These are phyloP conservation scores for sunflower (Helianthus annuus) DNA, from an alignment of 129 eudicot genomes.

Conservation along the genomic window DNA sequence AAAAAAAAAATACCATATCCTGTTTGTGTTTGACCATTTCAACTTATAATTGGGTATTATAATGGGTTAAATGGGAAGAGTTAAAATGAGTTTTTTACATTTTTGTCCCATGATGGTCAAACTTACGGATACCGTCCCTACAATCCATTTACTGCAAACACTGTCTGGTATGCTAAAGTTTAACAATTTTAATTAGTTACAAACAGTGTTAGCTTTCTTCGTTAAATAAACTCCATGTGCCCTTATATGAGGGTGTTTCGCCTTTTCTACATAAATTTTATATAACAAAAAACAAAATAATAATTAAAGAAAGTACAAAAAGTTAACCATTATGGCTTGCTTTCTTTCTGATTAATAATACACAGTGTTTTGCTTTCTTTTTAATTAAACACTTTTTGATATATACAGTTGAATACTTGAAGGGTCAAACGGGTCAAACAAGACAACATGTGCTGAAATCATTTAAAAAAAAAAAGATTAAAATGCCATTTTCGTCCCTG, in stretches of 20 bases:
- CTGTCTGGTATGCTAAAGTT: neutral
- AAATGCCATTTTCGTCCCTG: too few species aligned
- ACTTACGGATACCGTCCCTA: neutral
- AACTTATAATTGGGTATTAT: neutral
- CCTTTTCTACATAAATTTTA: neutral
- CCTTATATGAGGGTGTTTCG: neutral
- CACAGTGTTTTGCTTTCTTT: neutral
- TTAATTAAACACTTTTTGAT: neutral
- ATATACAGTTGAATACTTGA: too few species aligned
- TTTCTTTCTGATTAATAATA: neutral
- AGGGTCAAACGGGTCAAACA: neutral
- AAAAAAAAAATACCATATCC: too few species aligned
- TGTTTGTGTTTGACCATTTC: neutral
- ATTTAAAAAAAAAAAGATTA: neutral
- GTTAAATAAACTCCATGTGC: neutral
- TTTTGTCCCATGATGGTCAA: neutral
- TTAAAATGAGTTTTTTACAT: neutral
- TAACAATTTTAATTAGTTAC: neutral
- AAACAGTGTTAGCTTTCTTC: neutral
- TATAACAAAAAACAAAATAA: neutral
- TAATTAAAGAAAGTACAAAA: neutral
- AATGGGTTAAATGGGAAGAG: neutral
- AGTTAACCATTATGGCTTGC: neutral
- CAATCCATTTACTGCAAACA: neutral
- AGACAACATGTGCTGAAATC: neutral